Evolutionary conservation across 129 eudicot species (phyloP).

Genomic region (Erigeron canadensis): DNA sequence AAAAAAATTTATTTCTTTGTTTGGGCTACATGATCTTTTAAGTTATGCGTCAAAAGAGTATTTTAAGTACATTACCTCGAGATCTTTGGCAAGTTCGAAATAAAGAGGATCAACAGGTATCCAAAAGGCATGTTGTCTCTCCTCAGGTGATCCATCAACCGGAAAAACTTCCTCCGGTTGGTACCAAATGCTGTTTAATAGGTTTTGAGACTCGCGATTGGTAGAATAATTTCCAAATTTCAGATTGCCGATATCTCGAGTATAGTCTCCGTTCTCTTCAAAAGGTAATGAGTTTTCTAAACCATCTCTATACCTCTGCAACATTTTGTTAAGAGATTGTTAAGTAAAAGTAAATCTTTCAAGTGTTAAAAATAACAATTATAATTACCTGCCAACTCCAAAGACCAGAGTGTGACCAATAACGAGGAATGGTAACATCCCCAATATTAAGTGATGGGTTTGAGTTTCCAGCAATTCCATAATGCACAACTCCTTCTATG

Average conservation of each 20-base stretch:
- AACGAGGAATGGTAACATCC: constrained; percentile 55
- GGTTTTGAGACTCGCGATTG: constrained; percentile 21
- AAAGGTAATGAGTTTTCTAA: constrained; percentile 42
- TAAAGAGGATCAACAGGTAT: constrained; percentile 39
- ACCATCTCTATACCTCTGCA: constrained; percentile 54
- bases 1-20: too few relatives aligned
- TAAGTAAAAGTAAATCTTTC: not conserved
- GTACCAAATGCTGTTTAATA: constrained; percentile 50
- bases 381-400: constrained; percentile 67
- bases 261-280: constrained; percentile 52
- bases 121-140: constrained; percentile 62
- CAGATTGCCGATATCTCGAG: constrained; percentile 43
- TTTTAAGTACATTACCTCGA: constrained; percentile 37
- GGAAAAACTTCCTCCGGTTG: constrained; percentile 67
- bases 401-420: constrained; percentile 51
- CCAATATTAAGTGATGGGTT: constrained; percentile 51
- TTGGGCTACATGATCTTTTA: not conserved
- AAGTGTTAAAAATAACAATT: not conserved
- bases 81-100: constrained; percentile 31
- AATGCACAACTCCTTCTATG: constrained; percentile 53
- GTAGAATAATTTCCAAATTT: constrained; percentile 34
- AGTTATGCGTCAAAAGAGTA: not conserved
- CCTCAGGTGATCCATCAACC: constrained; percentile 44
- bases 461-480: constrained; percentile 68
- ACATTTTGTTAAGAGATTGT: not conserved